phyloP scores from a whole-genome alignment of 1,284 basidiomycete genomes.

The Ustilago lituana region DNA sequence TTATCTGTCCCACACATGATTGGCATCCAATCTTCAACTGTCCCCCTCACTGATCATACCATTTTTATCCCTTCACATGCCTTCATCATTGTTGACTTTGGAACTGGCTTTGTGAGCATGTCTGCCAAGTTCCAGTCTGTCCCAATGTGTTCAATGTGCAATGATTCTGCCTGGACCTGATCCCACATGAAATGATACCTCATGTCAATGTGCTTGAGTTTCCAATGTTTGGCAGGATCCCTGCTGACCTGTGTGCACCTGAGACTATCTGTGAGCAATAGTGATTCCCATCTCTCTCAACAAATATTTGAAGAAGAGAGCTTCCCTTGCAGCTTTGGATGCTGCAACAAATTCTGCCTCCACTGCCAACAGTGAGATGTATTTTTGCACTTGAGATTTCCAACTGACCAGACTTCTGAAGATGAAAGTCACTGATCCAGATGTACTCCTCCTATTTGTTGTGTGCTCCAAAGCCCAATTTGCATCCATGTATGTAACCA shows the following conservation, averaged over 20 bases:
- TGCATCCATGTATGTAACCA: not conserved
- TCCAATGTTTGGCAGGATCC: conserved; percentile 4
- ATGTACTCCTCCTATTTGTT: not conserved
- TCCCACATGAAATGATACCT: not conserved
- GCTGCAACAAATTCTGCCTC: conserved; percentile 1
- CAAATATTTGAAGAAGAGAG: not conserved
- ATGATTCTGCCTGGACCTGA: not conserved
- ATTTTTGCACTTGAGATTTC: conserved; percentile 1
- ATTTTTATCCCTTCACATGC: no score
- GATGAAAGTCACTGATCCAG: not conserved
- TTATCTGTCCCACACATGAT: no score
- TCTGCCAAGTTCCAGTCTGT: not conserved
- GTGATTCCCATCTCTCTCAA: not conserved
- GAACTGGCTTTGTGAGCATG: not conserved
- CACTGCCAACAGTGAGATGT: not conserved
- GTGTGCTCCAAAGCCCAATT: not conserved
- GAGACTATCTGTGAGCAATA: not conserved
- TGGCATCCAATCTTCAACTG: no score
- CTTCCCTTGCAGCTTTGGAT: not conserved
- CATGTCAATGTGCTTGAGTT: conserved; percentile 3
- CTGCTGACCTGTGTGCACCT: not conserved
- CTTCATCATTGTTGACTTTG: not conserved
- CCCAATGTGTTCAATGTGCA: not conserved
- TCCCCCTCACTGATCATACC: no score
- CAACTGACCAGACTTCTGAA: not conserved